These are phyloP conservation scores for Viridothelium virens DNA, from an alignment of 495 filamentous ascomycete species.

Conservation along the genomic window DNA sequence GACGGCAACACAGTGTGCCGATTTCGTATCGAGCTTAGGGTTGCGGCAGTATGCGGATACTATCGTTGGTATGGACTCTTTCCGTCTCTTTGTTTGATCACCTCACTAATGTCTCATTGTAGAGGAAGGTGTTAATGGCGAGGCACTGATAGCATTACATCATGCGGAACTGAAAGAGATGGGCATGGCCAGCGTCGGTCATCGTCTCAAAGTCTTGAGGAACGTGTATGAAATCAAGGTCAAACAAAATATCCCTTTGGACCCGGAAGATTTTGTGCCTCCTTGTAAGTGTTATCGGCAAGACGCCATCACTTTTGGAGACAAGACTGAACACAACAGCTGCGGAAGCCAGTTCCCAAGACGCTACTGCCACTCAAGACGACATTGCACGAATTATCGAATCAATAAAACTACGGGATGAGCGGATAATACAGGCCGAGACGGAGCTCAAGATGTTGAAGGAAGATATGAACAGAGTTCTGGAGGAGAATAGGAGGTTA, in stretches of 20 bases:
- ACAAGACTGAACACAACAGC: conserved; percentile 45
- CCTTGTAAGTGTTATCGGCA: conserved; percentile 56
- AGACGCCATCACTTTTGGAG: conserved; percentile 15
- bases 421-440: conserved; percentile 73
- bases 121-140: conserved; percentile 93
- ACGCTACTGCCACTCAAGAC: conserved; percentile 79
- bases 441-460: conserved; percentile 67
- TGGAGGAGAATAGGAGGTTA: conserved; percentile 74
- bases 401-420: conserved; percentile 76
- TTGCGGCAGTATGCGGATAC: conserved; percentile 74
- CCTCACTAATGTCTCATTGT: conserved; percentile 21
- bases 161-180: conserved; percentile 94
- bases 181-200: conserved; percentile 84
- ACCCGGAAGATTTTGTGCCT: conserved; percentile 88
- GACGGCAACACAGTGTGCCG: conserved; percentile 79
- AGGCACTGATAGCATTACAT: conserved; percentile 77
- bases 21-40: conserved; percentile 72
- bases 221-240: conserved; percentile 91
- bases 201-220: conserved; percentile 89
- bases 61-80: conserved; percentile 59
- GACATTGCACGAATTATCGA: conserved; percentile 84
- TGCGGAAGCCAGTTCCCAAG: conserved; percentile 77
- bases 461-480: conserved; percentile 33
- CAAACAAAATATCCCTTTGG: conserved; percentile 81
- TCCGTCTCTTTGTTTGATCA: conserved; percentile 22